Conservation (phyloP, 441 rosid genomes). For the Theobroma grandiflorum region DNA sequence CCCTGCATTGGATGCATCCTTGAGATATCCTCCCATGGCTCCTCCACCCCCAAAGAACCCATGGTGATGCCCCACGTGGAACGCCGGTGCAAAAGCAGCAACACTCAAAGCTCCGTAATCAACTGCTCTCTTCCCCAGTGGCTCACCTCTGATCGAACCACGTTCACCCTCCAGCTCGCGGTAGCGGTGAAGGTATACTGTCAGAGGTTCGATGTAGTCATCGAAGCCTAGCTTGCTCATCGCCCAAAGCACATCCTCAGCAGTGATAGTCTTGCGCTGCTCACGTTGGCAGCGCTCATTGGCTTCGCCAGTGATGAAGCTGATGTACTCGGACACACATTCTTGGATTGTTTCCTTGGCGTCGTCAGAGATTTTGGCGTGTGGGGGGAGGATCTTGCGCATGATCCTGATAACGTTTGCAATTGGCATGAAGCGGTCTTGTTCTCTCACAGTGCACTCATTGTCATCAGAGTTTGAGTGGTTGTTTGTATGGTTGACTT, state of each 20-base stretch:
- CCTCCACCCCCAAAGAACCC: constrained; percentile 47
- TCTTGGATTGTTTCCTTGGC: constrained; percentile 98
- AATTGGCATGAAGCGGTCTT: constrained; percentile 79
- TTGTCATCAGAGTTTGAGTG: constrained; percentile 51
- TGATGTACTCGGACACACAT: constrained; percentile 96
- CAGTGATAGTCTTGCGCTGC: constrained; percentile 97
- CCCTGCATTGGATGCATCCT: constrained; percentile 41
- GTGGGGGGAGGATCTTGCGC: constrained; percentile 72
- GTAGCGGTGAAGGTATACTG: constrained; percentile 68
- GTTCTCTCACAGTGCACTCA: constrained; percentile 77
- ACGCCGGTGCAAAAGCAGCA: constrained; percentile 50
- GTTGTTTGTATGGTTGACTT: constrained; percentile 33
- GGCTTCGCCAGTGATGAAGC: constrained; percentile 97
- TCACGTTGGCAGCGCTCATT: constrained; percentile 96
- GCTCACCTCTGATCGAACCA: constrained; percentile 58
- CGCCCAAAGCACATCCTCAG: constrained; percentile 94
- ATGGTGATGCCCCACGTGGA: constrained; percentile 54
- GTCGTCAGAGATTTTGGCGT: constrained; percentile 90
- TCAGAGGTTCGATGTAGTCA: constrained; percentile 85
- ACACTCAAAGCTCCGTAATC: constrained; percentile 52
- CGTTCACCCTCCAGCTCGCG: constrained; percentile 70
- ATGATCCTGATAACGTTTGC: constrained; percentile 80
- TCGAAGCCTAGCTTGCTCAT: constrained; percentile 97
- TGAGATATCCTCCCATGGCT: constrained; percentile 37
- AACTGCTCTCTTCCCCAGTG: constrained; percentile 55